Evolutionary conservation across 73 alveolate species (phyloP).

Genomic region (Breviolum minutum): DNA sequence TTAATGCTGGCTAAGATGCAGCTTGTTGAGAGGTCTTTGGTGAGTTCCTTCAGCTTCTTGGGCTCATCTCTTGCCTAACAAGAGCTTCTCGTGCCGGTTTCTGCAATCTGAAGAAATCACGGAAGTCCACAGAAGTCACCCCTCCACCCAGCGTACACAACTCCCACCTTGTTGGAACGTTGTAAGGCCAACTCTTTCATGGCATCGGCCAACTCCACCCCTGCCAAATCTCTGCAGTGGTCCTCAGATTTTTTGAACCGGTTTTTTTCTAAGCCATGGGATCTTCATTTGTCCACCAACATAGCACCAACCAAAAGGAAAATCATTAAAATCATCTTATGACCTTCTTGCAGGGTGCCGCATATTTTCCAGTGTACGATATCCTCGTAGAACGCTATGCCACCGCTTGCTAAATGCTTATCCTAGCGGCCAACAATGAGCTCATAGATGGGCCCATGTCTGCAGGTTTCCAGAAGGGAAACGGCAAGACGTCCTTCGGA

Average conservation of each 20-base stretch:
- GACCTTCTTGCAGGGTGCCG: too few species aligned
- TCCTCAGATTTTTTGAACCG: neutral
- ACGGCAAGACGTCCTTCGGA: neutral
- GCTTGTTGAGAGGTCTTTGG: constrained; percentile 29
- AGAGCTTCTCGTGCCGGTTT: neutral
- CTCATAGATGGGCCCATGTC: constrained; percentile 2
- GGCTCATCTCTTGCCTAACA: neutral
- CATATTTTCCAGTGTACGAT: too few species aligned
- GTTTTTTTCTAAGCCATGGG: too few species aligned
- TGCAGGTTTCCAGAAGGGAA: constrained; percentile 32
- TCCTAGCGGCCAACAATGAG: constrained; percentile 42
- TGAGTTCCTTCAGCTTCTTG: constrained; percentile 1
- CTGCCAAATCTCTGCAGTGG: neutral
- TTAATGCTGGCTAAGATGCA: neutral
- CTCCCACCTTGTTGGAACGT: neutral
- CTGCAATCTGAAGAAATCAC: neutral
- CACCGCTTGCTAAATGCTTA: neutral
- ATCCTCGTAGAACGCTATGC: too few species aligned
- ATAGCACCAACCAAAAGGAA: too few species aligned
- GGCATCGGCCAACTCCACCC: constrained; percentile 24
- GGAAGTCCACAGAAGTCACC: neutral
- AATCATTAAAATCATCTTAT: too few species aligned
- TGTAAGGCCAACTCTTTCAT: neutral
- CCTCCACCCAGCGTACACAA: neutral
- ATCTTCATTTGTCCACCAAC: too few species aligned